These are phyloP conservation scores for Scenedesmus sp. DNA, from an alignment of 163 green algal species.

Conservation along the genomic window DNA sequence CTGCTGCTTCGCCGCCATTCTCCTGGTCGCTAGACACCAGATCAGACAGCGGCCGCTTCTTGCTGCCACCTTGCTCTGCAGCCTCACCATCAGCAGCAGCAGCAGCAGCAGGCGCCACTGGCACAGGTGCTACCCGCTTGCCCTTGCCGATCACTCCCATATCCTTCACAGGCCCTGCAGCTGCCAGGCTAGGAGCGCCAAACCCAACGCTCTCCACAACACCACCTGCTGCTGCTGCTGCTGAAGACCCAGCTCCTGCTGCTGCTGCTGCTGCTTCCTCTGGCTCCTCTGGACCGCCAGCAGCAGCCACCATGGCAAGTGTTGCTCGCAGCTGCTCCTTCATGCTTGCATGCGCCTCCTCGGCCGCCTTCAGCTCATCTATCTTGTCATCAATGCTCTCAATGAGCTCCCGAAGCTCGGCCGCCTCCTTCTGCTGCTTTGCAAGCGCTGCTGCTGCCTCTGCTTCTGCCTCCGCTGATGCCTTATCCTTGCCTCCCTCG, in stretches of 20 bases:
- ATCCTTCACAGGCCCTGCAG: constrained; percentile 26
- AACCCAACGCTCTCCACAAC: background rate
- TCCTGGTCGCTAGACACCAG: constrained; percentile 6
- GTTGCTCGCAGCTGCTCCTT: constrained; percentile 21
- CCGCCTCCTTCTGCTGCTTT: constrained; percentile 11
- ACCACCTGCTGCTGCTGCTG: background rate
- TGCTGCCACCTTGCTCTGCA: background rate
- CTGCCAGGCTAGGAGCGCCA: background rate
- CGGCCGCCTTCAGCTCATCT: constrained; percentile 33
- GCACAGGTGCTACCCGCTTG: constrained; percentile 37
- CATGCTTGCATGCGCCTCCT: constrained; percentile 10
- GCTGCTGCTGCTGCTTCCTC: background rate
- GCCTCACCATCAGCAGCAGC: constrained; percentile 4
- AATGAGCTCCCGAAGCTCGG: constrained; percentile 48
- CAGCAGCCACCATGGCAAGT: constrained; percentile 1
- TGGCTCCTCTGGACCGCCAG: background rate
- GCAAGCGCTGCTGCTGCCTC: constrained; percentile 27
- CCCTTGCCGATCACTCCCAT: constrained; percentile 48
- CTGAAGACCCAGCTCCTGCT: background rate
- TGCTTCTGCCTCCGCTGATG: background rate
- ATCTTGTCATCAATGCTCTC: constrained; percentile 45
- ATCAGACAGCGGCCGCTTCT: constrained; percentile 45
- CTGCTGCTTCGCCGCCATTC: background rate
- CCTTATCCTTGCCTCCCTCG: background rate
- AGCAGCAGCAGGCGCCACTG: constrained; percentile 5